Percentiles rank a stretch among this genome's conserved stretches.
Evolutionary conservation across 164 flowering plant species (phyloP).

Genomic region (Nymphaea colorata): DNA sequence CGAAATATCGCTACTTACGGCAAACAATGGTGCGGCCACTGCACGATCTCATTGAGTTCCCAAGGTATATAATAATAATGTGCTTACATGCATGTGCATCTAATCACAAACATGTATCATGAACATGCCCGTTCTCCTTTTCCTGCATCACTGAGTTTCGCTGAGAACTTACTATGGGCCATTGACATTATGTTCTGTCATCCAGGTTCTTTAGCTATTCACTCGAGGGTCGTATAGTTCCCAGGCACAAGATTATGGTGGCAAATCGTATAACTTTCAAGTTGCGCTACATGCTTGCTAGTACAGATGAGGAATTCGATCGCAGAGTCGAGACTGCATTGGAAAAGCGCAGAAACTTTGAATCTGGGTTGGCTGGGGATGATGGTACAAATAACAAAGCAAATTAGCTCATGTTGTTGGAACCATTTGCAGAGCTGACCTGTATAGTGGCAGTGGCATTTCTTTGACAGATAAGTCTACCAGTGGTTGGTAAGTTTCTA

Average conservation of each 20-base stretch:
- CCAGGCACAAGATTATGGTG: conserved; percentile 65
- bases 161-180: no score
- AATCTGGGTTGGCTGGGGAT: conserved; percentile 20
- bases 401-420: no score
- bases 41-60: conserved; percentile 81
- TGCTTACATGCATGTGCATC: no score
- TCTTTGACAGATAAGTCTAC: no score
- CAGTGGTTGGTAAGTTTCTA: no score
- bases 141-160: no score
- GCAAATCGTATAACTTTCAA: conserved; percentile 64
- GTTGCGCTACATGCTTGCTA: conserved; percentile 64
- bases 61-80: conserved; percentile 38
- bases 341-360: conserved; percentile 50
- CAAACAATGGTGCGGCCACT: conserved; percentile 79
- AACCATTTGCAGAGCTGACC: no score
- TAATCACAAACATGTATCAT: no score
- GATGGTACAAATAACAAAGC: no score
- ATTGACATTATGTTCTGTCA: no score
- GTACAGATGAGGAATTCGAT: conserved; percentile 55
- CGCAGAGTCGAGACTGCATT: conserved; percentile 44
- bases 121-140: no score
- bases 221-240: conserved; percentile 66
- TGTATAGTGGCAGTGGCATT: no score
- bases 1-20: conserved; percentile 77
- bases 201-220: conserved; percentile 90